Base-by-base conservation (phyloP, 352 stramenopile genomes). In the Phytophthora chlamydospora region DNA sequence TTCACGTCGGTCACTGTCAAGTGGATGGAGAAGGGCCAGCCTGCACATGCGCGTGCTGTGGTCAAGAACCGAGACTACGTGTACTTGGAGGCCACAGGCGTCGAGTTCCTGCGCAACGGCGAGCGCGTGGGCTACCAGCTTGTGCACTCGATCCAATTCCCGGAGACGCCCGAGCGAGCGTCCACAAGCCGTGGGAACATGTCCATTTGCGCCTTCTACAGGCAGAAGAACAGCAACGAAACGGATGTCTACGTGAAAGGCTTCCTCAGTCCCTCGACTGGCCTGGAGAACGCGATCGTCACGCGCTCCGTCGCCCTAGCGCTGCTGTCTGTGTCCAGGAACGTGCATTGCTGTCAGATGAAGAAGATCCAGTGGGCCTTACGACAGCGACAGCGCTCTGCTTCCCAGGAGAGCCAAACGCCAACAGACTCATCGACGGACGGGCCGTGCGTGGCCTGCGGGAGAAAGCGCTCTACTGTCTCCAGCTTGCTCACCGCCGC, bases 51-150 rank as follows among this genome's bases (percentile, higher is more conserved):
- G 29, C 67, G 74, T 4, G 71, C 69, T 8, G 43, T 84, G 24
- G 29, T 69, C 33, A 82, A 74, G 68, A 85, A 83, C 41, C 66
- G 72, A 10, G 78, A 88, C 62, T 75, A 82, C 42, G 78, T 88
- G 11, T 75, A 78, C 36, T 27, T 88, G n/a, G 75, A 85, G 14
- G 58, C 57, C 31, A 85, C 71, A 0, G 75, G 78, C 38, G 74
- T 76, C 0, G 62, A 58, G 14, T 66, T 62, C 43, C 64, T 85
- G n/a, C 66, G 65, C 47, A 88, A 80, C 13, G 79, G 76, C 3
- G 79, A 89, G 62, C 71, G 62, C 3, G 64, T 89, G 13, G 79
- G 79, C n/a, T 89, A 83, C 49, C 75, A 85, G 43, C 46, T 87
- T 4, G 17, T 80, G 3, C 82, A 90, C 66, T 90, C 78, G 40